These are phyloP conservation scores for Populus deltoides DNA, from an alignment of 345 rosid genomes.

Conservation along the genomic window DNA sequence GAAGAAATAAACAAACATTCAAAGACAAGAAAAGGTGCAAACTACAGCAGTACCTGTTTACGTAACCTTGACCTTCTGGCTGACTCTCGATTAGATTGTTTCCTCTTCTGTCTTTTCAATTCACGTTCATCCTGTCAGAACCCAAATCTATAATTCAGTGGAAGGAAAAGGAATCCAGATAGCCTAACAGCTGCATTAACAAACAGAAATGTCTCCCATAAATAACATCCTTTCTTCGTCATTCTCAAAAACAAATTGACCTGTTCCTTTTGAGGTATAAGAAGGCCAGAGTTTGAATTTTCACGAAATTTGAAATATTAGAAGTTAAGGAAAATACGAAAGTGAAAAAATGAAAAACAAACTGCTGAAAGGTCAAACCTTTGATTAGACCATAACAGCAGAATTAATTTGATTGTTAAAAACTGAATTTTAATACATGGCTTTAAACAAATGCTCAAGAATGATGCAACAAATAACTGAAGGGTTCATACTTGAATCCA, in stretches of 20 bases:
- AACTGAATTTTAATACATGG: neutral
- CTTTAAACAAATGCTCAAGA: neutral
- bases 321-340: neutral
- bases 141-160: conserved; percentile 1
- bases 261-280: neutral
- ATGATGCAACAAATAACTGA: neutral
- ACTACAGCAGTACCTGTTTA: conserved; percentile 61
- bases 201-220: neutral
- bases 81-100: conserved; percentile 96
- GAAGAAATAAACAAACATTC: neutral
- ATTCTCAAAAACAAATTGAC: neutral
- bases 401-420: neutral
- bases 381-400: neutral
- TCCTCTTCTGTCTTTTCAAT: conserved; percentile 87
- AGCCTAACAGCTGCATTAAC: neutral
- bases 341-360: neutral
- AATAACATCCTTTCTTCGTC: neutral
- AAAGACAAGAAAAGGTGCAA: neutral
- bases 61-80: conserved; percentile 96
- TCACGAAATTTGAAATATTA: neutral
- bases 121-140: conserved; percentile 82
- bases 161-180: neutral
- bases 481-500: conserved; percentile 57
- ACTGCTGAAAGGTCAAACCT: neutral
- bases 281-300: neutral